A percentile compares a stretch with the other conserved stretches of the same genome.
Conservation (phyloP, 768 basidiomycete species). For the Gymnopilus dilepis region DNA sequence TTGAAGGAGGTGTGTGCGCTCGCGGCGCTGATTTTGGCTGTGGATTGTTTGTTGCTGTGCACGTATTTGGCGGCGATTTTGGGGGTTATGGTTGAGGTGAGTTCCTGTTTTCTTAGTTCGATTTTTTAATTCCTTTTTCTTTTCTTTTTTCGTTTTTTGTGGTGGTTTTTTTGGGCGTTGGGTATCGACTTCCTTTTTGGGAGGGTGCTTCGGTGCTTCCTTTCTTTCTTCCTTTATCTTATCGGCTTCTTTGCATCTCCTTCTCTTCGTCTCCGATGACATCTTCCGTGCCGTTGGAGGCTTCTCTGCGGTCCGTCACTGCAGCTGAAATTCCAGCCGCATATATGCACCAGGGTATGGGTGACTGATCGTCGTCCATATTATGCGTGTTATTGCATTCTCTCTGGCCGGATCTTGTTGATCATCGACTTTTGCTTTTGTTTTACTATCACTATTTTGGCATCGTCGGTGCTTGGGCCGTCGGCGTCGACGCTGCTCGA, state of each 20-base stretch:
- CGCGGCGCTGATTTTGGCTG: conserved; percentile 82
- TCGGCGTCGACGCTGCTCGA: neutral
- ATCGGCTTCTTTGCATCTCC: conserved; percentile 1
- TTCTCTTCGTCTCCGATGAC: neutral
- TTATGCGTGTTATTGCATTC: neutral
- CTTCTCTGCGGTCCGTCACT: neutral
- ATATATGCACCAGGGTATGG: too few relatives aligned
- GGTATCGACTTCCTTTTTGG: conserved; percentile 3
- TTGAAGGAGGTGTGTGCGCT: conserved; percentile 94
- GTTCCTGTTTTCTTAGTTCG: conserved; percentile 20
- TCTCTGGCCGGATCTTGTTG: neutral
- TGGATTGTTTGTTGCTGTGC: conserved; percentile 89
- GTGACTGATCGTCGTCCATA: too few relatives aligned
- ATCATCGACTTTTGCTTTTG: neutral
- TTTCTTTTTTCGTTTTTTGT: conserved; percentile 1
- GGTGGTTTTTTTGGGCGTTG: neutral
- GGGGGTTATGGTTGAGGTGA: conserved; percentile 94
- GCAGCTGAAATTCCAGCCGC: neutral
- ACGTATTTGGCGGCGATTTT: conserved; percentile 91
- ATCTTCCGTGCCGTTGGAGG: neutral
- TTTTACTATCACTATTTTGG: neutral
- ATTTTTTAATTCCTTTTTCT: conserved; percentile 3
- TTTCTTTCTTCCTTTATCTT: too few relatives aligned
- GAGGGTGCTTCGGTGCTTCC: too few relatives aligned
- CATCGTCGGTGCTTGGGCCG: conserved; percentile 3